Base-by-base conservation (phyloP, 495 filamentous ascomycete species). In the Talaromyces trachyspermus region DNA sequence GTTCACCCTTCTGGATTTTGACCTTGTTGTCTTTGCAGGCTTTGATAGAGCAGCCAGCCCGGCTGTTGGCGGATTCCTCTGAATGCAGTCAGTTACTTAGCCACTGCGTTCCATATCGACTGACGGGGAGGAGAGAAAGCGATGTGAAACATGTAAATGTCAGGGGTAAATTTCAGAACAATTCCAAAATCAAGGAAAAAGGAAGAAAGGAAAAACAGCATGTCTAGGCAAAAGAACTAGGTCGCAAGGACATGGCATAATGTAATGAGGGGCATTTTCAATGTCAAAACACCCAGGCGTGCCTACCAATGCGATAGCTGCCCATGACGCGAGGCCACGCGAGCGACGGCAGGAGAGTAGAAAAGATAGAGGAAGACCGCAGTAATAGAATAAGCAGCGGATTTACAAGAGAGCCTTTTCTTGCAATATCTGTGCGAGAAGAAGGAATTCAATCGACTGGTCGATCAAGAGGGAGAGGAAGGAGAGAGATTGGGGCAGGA, bases 1-100 rank as follows among this genome's bases (percentile, higher is more conserved):
- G 59, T 44, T 84, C 77, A 39, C 80, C 86, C 64, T 92, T 92
- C 4, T 37, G n/a, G 55, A 95, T 88, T 60, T 92, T 91, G 49
- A 70, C 51, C 5, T 63, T 66, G 12, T 54, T 54, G 1, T 80
- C 66, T 57, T 85, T 85, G 71, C 86, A 91, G 49, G 77, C 73
- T 15, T 63, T 69, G 63, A 79, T 81, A 48, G 79, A 68, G 65
- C 87, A 92, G 49, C 69, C 76, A 47, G 87, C 85, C 30, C 85
- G 81, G 55, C 61, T 69, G 54, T 56, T 77, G 6, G 60, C 46
- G n/a, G 82, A 68, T 25, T 80, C 30, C 52, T 90, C 86, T 91
- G 54, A 38, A 20, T 17, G 5, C 12, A n/a, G 42, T 60, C 51
- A 66, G 58, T 22, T 40, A 12, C n/a, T 32, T 19, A 3, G 17